Conservation (phyloP, 2,329 filamentous ascomycete species). For the Trichoderma sp. region DNA sequence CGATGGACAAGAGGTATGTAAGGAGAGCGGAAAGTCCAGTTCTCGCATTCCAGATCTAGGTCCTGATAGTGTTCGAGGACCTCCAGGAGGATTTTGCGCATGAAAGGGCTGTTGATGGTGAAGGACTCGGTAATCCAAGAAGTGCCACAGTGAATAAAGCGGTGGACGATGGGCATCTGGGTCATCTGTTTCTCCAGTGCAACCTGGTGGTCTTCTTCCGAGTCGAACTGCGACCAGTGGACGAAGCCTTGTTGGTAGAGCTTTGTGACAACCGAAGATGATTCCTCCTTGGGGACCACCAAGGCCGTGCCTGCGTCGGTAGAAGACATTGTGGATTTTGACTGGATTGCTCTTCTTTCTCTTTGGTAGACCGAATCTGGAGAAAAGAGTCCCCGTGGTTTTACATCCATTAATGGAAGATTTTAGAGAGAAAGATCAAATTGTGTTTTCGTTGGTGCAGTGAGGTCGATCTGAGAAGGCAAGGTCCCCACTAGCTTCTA, state of each 20-base stretch:
- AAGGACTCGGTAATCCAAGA: neutral
- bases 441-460: neutral
- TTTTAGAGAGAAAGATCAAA: neutral
- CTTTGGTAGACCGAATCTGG: accelerated
- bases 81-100: neutral
- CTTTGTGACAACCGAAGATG: neutral
- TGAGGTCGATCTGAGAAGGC: neutral
- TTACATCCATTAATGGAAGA: neutral
- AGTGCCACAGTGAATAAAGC: neutral
- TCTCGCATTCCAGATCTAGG: neutral
- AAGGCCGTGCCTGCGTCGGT: neutral
- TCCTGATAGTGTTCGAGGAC: neutral
- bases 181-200: neutral
- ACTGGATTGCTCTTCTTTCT: neutral
- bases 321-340: neutral
- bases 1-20: neutral
- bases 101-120: neutral
- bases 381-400: neutral
- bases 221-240: neutral
- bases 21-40: neutral
- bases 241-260: neutral
- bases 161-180: neutral
- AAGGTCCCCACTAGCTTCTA: neutral
- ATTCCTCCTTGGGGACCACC: neutral
- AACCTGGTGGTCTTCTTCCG: neutral